These are phyloP conservation scores for Gymnopus androsaceus DNA, from an alignment of 1,284 basidiomycete genomes.

Conservation along the genomic window DNA sequence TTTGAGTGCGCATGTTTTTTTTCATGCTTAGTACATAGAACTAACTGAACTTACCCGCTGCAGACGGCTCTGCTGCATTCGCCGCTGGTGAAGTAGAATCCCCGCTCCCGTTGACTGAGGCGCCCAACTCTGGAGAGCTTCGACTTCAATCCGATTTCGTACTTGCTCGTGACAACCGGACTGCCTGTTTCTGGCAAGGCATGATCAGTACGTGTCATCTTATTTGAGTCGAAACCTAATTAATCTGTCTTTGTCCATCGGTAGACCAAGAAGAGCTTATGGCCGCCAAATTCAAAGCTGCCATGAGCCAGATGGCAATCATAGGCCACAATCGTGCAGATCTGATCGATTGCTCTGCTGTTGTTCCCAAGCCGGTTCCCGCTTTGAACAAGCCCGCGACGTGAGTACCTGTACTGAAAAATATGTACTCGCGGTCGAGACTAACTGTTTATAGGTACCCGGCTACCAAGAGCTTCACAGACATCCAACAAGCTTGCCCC, in stretches of 20 bases:
- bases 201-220: conserved; percentile 30
- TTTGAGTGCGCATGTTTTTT: conserved; percentile 22
- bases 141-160: conserved; percentile 36
- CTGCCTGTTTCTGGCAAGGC: conserved; percentile 38
- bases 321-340: conserved; percentile 23
- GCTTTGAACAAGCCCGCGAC: conserved; percentile 11
- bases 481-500: conserved; percentile 18
- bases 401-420: not conserved
- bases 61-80: too few species aligned
- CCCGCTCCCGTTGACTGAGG: conserved; percentile 23
- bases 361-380: conserved; percentile 24
- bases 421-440: not conserved
- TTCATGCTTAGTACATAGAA: not conserved
- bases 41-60: too few species aligned
- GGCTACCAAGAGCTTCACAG: conserved; percentile 21
- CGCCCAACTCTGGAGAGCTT: conserved; percentile 32
- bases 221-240: not conserved
- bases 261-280: conserved; percentile 34
- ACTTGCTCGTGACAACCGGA: conserved; percentile 19
- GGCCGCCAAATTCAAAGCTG: conserved; percentile 31
- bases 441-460: conserved; percentile 11
- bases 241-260: conserved; percentile 10
- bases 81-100: conserved; percentile 38
- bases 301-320: conserved; percentile 30
- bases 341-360: conserved; percentile 31